A percentile compares a stretch with the other conserved stretches of the same genome.
Conservation (phyloP, 306 rosid genomes). For the Quercus dentata region DNA sequence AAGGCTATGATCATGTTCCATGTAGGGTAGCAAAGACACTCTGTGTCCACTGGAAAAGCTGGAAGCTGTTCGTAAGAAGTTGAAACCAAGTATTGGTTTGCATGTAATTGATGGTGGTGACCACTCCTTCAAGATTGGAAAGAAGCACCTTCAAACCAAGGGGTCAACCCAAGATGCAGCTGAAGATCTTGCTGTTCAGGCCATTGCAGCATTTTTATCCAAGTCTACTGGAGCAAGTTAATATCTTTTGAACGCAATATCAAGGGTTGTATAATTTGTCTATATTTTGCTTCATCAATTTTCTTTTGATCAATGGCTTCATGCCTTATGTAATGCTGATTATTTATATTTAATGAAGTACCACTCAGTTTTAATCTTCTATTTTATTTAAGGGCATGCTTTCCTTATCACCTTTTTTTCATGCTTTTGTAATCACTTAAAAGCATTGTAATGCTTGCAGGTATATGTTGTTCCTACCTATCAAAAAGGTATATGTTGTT, state of each 20-base stretch:
- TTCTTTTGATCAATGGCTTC: background rate
- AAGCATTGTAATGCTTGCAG: background rate
- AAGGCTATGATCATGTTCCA: constrained; percentile 9
- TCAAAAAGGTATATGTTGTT: background rate
- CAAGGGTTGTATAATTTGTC: constrained; percentile 23
- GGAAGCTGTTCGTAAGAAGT: constrained; percentile 65
- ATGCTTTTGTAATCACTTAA: background rate
- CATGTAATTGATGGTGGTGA: constrained; percentile 86
- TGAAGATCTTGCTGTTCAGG: constrained; percentile 60
- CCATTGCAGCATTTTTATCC: constrained; percentile 54
- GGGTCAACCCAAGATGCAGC: constrained; percentile 60
- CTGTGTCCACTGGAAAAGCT: constrained; percentile 75
- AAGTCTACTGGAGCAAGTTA: constrained; percentile 36
- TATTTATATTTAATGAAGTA: background rate
- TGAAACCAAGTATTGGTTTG: constrained; percentile 54
- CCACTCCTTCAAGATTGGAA: constrained; percentile 86
- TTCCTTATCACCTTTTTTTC: background rate
- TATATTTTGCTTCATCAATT: constrained; percentile 5
- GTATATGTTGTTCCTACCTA: background rate
- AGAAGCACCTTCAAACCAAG: constrained; percentile 71
- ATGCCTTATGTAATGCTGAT: background rate
- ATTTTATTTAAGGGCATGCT: background rate
- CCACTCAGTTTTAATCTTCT: background rate
- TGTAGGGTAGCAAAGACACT: constrained; percentile 78
- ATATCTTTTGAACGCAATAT: constrained; percentile 4